Evolutionary conservation across 2,329 filamentous ascomycete species (phyloP), one percentile per base, ranked within the genome.

Genomic region (Zymoseptoria crescenta): DNA sequence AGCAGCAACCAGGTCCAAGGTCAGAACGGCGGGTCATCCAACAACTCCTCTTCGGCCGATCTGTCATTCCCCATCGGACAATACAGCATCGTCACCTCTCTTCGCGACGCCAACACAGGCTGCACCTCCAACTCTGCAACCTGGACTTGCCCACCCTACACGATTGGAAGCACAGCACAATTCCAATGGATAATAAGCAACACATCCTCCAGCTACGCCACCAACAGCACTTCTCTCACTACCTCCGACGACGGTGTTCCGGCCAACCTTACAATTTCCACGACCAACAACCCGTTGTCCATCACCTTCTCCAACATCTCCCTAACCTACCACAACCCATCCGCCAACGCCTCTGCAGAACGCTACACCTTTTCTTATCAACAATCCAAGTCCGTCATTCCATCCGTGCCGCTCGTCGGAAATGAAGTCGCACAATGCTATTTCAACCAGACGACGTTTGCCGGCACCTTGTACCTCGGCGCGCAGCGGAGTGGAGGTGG

Each of bases 61-160:
- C 64, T 67, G 49, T 69, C 73, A 56, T 87, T 87, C 65, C 87
- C 86, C 1, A 74, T 80, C 1, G 87, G 86, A 5, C 79, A 81
- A n/a, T 88, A 83, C 70, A 76, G 81, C 45, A 77, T 89, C 64
- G 75, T 80, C 6, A 83, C 84, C 21, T 81, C 80, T 59, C 80
- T 89, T 48, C 75, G 78, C 54, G 80, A 75, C 4, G 73, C 80
- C 1, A 73, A 74, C 16, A 80, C 82, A 6, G 76, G 76, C 54
- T 89, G 87, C 72, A 85, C 83, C 0, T 78, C 81, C 13, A 80
- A 83, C 64, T 64, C 80, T 0, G 73, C 76, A 4, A 83, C 83
- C 1, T 89, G 85, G 83, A 76, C 76, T 57, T 89, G 86, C 75
- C 82, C 80, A 61, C 84, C 85, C 1, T 82, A 80, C 67, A 74